Conservation (phyloP, 768 basidiomycete species). For the Macrolepiota albuminosa region DNA sequence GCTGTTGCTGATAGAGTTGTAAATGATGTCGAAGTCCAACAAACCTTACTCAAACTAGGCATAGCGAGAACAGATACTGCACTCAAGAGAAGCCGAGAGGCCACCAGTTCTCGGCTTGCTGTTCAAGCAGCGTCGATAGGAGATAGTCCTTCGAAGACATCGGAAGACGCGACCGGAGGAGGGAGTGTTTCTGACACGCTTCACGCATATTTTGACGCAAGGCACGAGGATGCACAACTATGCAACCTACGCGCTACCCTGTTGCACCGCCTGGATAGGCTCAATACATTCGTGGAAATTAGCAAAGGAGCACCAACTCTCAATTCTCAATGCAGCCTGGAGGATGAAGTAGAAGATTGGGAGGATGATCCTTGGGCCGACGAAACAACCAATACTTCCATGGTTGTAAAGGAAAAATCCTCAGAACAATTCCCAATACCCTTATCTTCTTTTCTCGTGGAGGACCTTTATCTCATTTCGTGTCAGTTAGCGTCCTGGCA, state of each 20-base stretch:
- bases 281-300: slow-evolving; percentile 71
- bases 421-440: slow-evolving; percentile 38
- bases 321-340: slow-evolving; percentile 31
- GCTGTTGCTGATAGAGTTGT: slow-evolving; percentile 67
- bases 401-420: slow-evolving; percentile 21
- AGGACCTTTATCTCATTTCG: slow-evolving; percentile 54
- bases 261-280: slow-evolving; percentile 60
- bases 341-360: slow-evolving; percentile 62
- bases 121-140: background rate
- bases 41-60: slow-evolving; percentile 57
- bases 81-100: slow-evolving; percentile 40
- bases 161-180: background rate
- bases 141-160: background rate
- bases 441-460: slow-evolving; percentile 60
- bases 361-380: slow-evolving; percentile 79
- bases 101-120: slow-evolving; percentile 17
- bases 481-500: slow-evolving; percentile 61
- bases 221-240: slow-evolving; percentile 59
- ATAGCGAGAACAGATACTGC: slow-evolving; percentile 52
- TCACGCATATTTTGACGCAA: slow-evolving; percentile 47
- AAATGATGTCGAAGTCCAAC: slow-evolving; percentile 51
- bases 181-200: slow-evolving; percentile 25
- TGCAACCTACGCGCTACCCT: slow-evolving; percentile 63
- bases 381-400: slow-evolving; percentile 22
- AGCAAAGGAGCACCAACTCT: slow-evolving; percentile 33